Percentiles rank a stretch among this genome's conserved stretches.
Conservation (phyloP, 345 rosid species). For the Syzygium grande region DNA sequence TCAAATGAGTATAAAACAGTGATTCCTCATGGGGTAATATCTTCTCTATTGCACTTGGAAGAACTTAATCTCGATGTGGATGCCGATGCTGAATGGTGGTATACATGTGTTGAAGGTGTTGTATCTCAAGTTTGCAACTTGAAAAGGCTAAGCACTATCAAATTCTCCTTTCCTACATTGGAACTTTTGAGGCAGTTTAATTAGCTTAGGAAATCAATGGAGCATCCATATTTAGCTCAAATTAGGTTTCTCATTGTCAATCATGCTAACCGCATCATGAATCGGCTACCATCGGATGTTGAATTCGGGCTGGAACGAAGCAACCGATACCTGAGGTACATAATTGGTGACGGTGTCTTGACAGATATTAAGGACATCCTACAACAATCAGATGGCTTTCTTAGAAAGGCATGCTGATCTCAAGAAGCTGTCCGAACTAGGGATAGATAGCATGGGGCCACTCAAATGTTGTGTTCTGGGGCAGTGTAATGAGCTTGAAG, state of each 20-base stretch:
- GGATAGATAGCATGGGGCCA: slow-evolving; percentile 3
- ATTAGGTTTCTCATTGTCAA: slow-evolving; percentile 11
- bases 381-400: slow-evolving; percentile 5
- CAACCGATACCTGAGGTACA: slow-evolving; percentile 11
- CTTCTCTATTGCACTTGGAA: neutral
- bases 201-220: neutral
- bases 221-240: neutral
- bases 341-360: slow-evolving; percentile 6
- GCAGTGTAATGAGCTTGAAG: slow-evolving; percentile 13
- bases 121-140: neutral
- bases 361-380: neutral
- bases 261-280: slow-evolving; percentile 10
- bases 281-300: slow-evolving; percentile 9
- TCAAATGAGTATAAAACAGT: neutral
- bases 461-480: slow-evolving; percentile 15
- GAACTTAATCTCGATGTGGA: neutral
- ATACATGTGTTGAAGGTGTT: neutral
- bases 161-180: neutral
- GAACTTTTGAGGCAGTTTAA: neutral
- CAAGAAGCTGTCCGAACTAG: slow-evolving; percentile 7
- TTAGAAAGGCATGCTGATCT: slow-evolving; percentile 11
- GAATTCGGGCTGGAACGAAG: neutral
- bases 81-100: neutral
- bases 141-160: neutral
- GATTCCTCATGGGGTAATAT: neutral